Evolutionary conservation across 108 stramenopile genomes (phyloP).

Genomic region (Pseudonitzschia multistriata): DNA sequence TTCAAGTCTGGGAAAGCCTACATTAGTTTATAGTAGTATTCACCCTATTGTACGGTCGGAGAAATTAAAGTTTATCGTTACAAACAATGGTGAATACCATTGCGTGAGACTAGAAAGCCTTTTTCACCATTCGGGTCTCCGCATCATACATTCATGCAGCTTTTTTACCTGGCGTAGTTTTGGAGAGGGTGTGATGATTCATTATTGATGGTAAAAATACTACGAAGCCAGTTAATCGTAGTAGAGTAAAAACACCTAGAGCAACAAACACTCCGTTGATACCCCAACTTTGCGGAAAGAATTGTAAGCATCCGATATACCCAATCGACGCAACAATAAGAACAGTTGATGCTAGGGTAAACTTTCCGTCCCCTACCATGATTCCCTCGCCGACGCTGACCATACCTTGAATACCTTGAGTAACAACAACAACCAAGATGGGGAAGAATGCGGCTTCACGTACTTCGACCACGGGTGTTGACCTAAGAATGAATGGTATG

Average conservation of each 20-base stretch:
- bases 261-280: constrained; percentile 64
- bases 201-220: constrained; percentile 29
- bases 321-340: constrained; percentile 56
- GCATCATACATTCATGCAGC: not conserved
- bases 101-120: too few relatives aligned
- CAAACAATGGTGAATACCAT: too few relatives aligned
- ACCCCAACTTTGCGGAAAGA: constrained; percentile 48
- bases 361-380: constrained; percentile 50
- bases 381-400: constrained; percentile 73
- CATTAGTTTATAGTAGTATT: too few relatives aligned
- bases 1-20: too few relatives aligned
- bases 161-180: not conserved
- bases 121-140: too few relatives aligned
- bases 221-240: constrained; percentile 58
- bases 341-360: constrained; percentile 46
- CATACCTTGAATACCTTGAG: constrained; percentile 67
- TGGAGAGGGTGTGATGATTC: not conserved
- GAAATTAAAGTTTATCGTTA: too few relatives aligned
- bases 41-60: too few relatives aligned
- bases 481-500: constrained; percentile 52
- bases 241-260: constrained; percentile 56
- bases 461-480: constrained; percentile 67
- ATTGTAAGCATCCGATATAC: constrained; percentile 50
- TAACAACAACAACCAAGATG: constrained; percentile 49
- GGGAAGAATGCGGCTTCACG: constrained; percentile 68